phyloP scores from a whole-genome alignment of 108 stramenopile species.

The Pseudonitzschia multiseries region DNA sequence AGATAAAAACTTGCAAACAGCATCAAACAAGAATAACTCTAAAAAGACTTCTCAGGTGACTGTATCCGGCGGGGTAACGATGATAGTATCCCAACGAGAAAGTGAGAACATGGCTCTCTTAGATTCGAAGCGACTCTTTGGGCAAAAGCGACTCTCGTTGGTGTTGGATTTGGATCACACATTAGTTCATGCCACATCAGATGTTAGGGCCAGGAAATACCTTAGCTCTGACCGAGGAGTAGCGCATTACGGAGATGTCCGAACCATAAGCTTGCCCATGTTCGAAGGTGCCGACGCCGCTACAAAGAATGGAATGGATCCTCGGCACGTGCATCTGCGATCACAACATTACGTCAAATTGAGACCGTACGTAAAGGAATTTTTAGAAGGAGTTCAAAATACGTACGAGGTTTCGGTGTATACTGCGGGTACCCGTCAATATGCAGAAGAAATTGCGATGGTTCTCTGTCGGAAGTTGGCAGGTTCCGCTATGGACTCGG shows the following conservation, averaged over 20 bases:
- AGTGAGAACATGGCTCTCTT: constrained; percentile 57
- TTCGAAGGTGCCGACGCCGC: constrained; percentile 36
- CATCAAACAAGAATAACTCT: constrained; percentile 1
- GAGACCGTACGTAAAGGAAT: constrained; percentile 76
- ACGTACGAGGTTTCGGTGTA: constrained; percentile 83
- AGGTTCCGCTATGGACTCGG: constrained; percentile 43
- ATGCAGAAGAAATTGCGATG: constrained; percentile 83
- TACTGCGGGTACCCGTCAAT: constrained; percentile 87
- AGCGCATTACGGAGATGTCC: constrained; percentile 50
- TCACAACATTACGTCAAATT: constrained; percentile 80
- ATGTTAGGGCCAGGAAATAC: constrained; percentile 58
- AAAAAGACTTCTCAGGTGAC: constrained; percentile 63
- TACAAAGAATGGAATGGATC: constrained; percentile 9
- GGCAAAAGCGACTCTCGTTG: constrained; percentile 59
- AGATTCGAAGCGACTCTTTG: constrained; percentile 44
- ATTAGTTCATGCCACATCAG: constrained; percentile 83
- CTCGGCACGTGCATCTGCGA: not conserved
- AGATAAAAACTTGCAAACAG: not conserved
- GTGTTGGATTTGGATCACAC: constrained; percentile 91
- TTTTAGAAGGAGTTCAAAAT: constrained; percentile 53
- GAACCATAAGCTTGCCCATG: constrained; percentile 64
- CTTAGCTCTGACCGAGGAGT: constrained; percentile 9
- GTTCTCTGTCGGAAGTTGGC: constrained; percentile 75
- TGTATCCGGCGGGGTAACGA: constrained; percentile 71
- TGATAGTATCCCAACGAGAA: constrained; percentile 68